Percentiles rank a stretch among this genome's conserved stretches.
Evolutionary conservation across 1,139 yeast species (phyloP).

Genomic region (Pichia inconspicua): DNA sequence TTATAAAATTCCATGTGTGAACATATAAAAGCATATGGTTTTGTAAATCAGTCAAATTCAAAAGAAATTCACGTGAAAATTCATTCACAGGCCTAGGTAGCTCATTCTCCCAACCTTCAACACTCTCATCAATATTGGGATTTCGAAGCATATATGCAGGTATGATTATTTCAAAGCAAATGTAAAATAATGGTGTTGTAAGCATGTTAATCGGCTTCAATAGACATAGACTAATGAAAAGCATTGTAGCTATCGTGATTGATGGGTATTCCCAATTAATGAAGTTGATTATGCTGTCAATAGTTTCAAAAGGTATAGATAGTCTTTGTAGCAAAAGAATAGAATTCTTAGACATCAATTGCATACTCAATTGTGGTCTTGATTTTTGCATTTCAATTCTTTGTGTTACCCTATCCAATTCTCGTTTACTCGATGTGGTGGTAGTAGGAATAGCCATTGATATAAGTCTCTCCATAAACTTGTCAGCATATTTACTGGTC

Average conservation of each 20-base stretch:
- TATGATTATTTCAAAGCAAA: slow-evolving; percentile 51
- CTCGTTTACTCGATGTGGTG: slow-evolving; percentile 36
- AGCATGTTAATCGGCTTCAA: slow-evolving; percentile 54
- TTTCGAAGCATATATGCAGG: slow-evolving; percentile 57
- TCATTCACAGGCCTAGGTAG: slow-evolving; percentile 74
- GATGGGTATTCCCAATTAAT: slow-evolving; percentile 60
- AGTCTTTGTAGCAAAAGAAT: slow-evolving; percentile 59
- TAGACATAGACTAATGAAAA: slow-evolving; percentile 50
- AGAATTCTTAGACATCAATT: slow-evolving; percentile 61
- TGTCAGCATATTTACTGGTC: slow-evolving; percentile 42
- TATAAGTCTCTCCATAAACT: slow-evolving; percentile 59
- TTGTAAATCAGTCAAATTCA: slow-evolving; percentile 78
- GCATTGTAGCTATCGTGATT: slow-evolving; percentile 52
- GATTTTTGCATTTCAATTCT: slow-evolving; percentile 52
- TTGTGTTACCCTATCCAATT: slow-evolving; percentile 34
- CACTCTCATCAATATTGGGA: slow-evolving; percentile 26
- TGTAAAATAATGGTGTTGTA: slow-evolving; percentile 45
- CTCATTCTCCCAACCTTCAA: slow-evolving; percentile 34
- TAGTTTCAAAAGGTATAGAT: slow-evolving; percentile 49
- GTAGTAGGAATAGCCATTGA: slow-evolving; percentile 62
- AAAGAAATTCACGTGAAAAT: slow-evolving; percentile 65
- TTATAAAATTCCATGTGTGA: slow-evolving; percentile 50
- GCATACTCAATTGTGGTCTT: slow-evolving; percentile 65
- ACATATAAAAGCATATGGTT: slow-evolving; percentile 72
- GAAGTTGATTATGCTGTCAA: slow-evolving; percentile 49